Evolutionary conservation across 805 yeast genomes (phyloP).

Genomic region (Yarrowia sp.): DNA sequence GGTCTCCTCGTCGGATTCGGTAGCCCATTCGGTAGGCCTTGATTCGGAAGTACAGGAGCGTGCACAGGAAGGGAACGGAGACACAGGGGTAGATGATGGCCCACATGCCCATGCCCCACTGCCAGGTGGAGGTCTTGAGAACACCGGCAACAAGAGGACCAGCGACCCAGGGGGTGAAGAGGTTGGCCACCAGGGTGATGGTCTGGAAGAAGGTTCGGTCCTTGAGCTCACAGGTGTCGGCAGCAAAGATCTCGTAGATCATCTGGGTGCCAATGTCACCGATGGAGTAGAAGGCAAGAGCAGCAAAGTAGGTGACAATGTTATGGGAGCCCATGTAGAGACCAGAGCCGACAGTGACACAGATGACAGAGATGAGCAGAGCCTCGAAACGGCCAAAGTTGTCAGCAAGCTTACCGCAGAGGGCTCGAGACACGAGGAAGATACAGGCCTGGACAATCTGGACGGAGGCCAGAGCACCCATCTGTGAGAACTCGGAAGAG

Average conservation of each 20-base stretch:
- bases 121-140: conserved; percentile 45
- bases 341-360: conserved; percentile 2
- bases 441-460: conserved; percentile 15
- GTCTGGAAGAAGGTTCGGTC: conserved; percentile 43
- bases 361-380: conserved; percentile 20
- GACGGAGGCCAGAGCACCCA: conserved; percentile 9
- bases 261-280: conserved; percentile 43
- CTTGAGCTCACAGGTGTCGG: conserved; percentile 44
- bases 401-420: conserved; percentile 9
- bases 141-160: conserved; percentile 33
- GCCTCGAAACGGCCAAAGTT: conserved; percentile 18
- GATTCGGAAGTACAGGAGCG: conserved; percentile 30
- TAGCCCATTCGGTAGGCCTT: conserved; percentile 28
- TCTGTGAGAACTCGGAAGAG: conserved; percentile 1
- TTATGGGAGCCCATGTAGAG: conserved; percentile 29
- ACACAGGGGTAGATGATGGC: conserved; percentile 46
- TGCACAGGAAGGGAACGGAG: conserved; percentile 33
- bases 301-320: conserved; percentile 42
- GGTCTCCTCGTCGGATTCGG: conserved; percentile 28
- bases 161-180: conserved; percentile 46
- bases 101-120: conserved; percentile 55
- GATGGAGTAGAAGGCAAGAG: conserved; percentile 41
- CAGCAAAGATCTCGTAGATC: conserved; percentile 40
- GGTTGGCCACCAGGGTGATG: conserved; percentile 41
- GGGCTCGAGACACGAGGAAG: neutral